Evolutionary conservation across 2,329 filamentous ascomycete species (phyloP).

Genomic region (Amauroascus verrucosus): DNA sequence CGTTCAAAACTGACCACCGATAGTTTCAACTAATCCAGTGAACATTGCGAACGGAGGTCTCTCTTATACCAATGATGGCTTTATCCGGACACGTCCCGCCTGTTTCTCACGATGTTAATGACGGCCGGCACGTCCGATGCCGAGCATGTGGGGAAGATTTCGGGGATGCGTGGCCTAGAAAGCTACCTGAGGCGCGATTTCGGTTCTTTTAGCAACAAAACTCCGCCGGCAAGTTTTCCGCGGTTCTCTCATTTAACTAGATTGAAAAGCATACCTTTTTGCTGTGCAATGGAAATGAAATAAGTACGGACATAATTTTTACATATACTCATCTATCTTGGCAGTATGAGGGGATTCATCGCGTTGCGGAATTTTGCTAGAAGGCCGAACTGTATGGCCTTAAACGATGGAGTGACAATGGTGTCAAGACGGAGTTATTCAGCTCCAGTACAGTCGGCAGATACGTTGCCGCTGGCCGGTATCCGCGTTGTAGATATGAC

Average conservation of each 20-base stretch:
- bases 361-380: constrained; percentile 8
- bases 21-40: constrained; percentile 83
- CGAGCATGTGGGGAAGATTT: not conserved
- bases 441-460: constrained; percentile 34
- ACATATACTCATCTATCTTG: not conserved
- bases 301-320: not conserved
- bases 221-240: not conserved
- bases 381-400: not conserved
- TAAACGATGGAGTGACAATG: constrained; percentile 23
- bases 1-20: constrained; percentile 61
- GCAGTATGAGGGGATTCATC: constrained; percentile 4
- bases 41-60: constrained; percentile 57
- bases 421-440: constrained; percentile 30
- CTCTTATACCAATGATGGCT: not conserved
- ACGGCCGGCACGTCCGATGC: not conserved
- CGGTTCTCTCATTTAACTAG: not conserved
- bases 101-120: not conserved
- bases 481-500: constrained; percentile 94
- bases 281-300: not conserved
- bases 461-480: constrained; percentile 63
- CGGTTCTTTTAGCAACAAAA: not conserved
- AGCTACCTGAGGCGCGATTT: not conserved
- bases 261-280: not conserved
- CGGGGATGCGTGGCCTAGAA: not conserved
- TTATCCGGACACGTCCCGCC: not conserved